Percentiles rank a stretch among this genome's conserved stretches.
phyloP scores from a whole-genome alignment of 2,329 filamentous ascomycete genomes.

The Colletotrichum eremochloae region DNA sequence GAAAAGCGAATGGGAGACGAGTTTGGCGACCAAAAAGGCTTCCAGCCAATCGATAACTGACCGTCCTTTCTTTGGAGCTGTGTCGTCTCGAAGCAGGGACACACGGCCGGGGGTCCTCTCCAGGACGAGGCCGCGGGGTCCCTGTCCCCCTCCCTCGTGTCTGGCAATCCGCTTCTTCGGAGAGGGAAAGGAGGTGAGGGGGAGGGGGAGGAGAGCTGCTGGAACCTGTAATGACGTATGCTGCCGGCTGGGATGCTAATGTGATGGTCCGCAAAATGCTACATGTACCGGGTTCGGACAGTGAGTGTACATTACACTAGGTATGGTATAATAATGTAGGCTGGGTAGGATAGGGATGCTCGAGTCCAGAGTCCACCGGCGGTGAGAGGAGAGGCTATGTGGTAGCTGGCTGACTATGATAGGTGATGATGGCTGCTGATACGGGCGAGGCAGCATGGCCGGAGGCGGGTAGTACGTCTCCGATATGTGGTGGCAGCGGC shows the following conservation, averaged over 20 bases:
- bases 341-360: background rate
- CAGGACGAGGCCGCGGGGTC: constrained; percentile 32
- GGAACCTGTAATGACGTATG: constrained; percentile 33
- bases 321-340: background rate
- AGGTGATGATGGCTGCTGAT: constrained; percentile 1
- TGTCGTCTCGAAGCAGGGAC: constrained; percentile 26
- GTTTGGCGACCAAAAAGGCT: constrained; percentile 27
- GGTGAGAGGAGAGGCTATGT: background rate
- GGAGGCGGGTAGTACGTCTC: constrained; percentile 25
- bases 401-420: background rate
- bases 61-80: background rate
- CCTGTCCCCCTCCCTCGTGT: constrained; percentile 16
- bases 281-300: background rate
- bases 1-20: constrained; percentile 38
- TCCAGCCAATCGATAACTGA: constrained; percentile 37
- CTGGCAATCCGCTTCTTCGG: constrained; percentile 1
- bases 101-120: background rate
- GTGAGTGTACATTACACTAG: background rate
- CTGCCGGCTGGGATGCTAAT: background rate
- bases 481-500: constrained; percentile 22
- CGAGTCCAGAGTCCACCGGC: background rate
- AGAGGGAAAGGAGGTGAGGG: background rate
- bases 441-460: constrained; percentile 21
- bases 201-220: background rate
- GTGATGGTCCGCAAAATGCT: background rate